Percentiles rank a stretch among this genome's conserved stretches.
phyloP scores from a whole-genome alignment of 1,139 yeast genomes.

The Debaryomyces psychrophilus region DNA sequence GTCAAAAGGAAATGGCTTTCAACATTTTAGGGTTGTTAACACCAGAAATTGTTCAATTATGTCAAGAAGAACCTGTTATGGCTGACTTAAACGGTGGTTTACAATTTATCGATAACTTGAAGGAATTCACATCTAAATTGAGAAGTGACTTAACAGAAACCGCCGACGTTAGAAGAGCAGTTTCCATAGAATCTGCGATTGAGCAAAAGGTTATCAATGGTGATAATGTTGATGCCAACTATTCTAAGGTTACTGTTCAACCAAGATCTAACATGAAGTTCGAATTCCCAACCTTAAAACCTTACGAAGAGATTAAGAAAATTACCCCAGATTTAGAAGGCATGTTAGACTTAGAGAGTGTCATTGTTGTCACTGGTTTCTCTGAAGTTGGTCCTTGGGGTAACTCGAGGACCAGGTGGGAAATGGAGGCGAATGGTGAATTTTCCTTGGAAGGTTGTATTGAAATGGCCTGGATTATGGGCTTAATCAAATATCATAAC shows the following conservation, averaged over 20 bases:
- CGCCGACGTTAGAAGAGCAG: constrained; percentile 93
- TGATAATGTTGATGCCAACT: constrained; percentile 84
- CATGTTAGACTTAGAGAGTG: constrained; percentile 86
- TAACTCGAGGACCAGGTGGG: constrained; percentile 99
- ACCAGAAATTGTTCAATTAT: constrained; percentile 79
- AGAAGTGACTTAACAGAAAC: constrained; percentile 83
- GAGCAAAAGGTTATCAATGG: constrained; percentile 95
- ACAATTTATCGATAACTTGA: constrained; percentile 89
- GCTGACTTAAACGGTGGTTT: constrained; percentile 99
- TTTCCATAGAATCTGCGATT: constrained; percentile 86
- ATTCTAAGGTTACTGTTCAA: constrained; percentile 70
- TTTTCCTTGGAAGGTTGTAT: constrained; percentile 98
- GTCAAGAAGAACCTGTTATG: constrained; percentile 93
- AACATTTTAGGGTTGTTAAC: constrained; percentile 92
- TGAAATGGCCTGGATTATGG: constrained; percentile 99
- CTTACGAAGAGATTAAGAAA: constrained; percentile 72
- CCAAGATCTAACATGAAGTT: constrained; percentile 96
- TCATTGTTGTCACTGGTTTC: constrained; percentile 94
- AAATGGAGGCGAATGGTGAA: constrained; percentile 94
- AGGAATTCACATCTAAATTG: constrained; percentile 80
- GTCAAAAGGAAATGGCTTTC: constrained; percentile 99
- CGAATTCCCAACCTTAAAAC: constrained; percentile 85
- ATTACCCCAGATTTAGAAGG: constrained; percentile 82
- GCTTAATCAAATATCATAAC: constrained; percentile 89
- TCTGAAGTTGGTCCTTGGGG: constrained; percentile 99